These are phyloP conservation scores for Colletotrichum sp. DNA, from an alignment of 2,329 filamentous ascomycete genomes.

Conservation along the genomic window DNA sequence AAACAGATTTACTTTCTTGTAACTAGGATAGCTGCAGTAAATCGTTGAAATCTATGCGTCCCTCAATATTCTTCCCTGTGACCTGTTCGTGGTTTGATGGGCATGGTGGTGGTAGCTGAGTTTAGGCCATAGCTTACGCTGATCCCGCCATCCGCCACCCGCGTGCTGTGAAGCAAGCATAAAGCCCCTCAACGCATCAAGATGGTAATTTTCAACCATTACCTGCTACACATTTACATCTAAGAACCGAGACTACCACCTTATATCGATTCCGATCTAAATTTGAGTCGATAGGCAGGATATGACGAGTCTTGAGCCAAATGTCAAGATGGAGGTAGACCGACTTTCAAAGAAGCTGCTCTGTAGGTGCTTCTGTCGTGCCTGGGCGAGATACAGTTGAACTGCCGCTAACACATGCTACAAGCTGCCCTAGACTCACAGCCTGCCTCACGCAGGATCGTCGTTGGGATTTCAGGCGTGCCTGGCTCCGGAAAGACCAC, in stretches of 20 bases:
- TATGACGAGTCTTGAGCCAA: neutral
- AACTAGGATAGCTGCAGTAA: neutral
- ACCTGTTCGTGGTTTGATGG: neutral
- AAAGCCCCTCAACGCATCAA: neutral
- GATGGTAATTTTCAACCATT: neutral
- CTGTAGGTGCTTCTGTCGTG: neutral
- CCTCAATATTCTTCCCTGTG: neutral
- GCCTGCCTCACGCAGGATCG: neutral
- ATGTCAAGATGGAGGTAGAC: neutral
- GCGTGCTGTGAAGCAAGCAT: neutral
- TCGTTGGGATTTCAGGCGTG: neutral
- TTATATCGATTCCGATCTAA: neutral
- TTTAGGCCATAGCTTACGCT: too few relatives aligned
- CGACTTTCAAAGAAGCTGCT: neutral
- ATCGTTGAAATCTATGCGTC: neutral
- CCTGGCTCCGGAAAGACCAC: neutral
- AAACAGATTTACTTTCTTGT: rapidly evolving
- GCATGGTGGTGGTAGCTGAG: too few relatives aligned
- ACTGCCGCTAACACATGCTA: neutral
- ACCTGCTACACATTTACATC: neutral
- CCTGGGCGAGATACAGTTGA: neutral
- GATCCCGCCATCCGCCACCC: neutral
- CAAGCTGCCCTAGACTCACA: neutral
- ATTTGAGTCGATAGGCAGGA: neutral
- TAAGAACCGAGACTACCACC: neutral